Evolutionary conservation across 2,329 filamentous ascomycete species (phyloP).

Genomic region (Aspergillus proliferans): DNA sequence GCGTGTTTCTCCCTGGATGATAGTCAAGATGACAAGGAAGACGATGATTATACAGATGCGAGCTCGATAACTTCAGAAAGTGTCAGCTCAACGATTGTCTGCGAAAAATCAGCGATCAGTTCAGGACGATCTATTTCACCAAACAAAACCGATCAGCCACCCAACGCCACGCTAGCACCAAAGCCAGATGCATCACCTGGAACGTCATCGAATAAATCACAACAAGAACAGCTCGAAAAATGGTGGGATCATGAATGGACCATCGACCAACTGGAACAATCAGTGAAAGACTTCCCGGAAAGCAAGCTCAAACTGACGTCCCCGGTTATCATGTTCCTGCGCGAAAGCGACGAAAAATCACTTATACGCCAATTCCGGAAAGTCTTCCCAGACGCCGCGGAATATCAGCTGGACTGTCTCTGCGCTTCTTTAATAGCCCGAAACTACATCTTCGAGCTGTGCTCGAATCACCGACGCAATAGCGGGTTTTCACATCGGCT

Average conservation of each 20-base stretch:
- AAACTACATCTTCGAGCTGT: conserved; percentile 31
- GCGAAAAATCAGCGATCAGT: conserved; percentile 15
- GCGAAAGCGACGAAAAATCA: conserved; percentile 31
- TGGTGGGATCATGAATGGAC: conserved; percentile 37
- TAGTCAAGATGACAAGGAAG: conserved; percentile 18
- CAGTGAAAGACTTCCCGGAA: conserved; percentile 30
- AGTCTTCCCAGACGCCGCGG: conserved; percentile 29
- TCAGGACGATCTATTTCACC: conserved; percentile 12
- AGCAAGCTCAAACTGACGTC: conserved; percentile 33
- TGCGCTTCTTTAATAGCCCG: conserved; percentile 33
- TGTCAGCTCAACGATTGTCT: conserved; percentile 19
- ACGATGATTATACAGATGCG: conserved; percentile 23
- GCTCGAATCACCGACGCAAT: conserved; percentile 19
- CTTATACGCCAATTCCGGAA: conserved; percentile 29
- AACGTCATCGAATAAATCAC: conserved; percentile 16
- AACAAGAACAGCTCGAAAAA: conserved; percentile 25
- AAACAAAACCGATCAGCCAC: conserved; percentile 14
- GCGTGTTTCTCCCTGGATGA: conserved; percentile 22
- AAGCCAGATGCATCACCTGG: conserved; percentile 11
- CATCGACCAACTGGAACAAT: conserved; percentile 33
- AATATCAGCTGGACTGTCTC: conserved; percentile 30
- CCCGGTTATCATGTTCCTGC: conserved; percentile 33
- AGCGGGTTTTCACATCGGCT: conserved; percentile 14
- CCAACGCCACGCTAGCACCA: conserved; percentile 11
- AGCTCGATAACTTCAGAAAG: conserved; percentile 22